These are phyloP conservation scores for Akebia trifoliata DNA, from an alignment of 164 flowering plant genomes.

Conservation along the genomic window DNA sequence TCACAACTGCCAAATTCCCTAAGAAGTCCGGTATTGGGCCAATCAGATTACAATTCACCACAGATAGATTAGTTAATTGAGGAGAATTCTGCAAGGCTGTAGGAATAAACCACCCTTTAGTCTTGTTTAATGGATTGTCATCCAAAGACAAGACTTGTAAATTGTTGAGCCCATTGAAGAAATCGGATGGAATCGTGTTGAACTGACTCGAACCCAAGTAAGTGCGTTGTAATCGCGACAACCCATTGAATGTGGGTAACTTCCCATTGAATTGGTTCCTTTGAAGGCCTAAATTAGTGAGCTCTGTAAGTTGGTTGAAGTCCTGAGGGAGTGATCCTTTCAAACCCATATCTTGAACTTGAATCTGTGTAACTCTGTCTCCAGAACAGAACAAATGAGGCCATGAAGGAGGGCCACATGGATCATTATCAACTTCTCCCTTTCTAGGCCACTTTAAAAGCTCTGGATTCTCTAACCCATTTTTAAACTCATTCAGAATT, in stretches of 20 bases:
- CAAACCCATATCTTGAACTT: slow-evolving; percentile 52
- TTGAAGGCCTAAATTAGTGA: slow-evolving; percentile 65
- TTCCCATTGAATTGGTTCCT: slow-evolving; percentile 53
- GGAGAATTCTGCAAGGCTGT: slow-evolving; percentile 33
- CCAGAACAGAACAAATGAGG: slow-evolving; percentile 55
- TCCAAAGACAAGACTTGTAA: slow-evolving; percentile 64
- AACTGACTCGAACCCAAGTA: slow-evolving; percentile 61
- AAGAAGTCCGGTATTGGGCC: slow-evolving; percentile 64
- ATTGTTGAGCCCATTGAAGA: slow-evolving; percentile 50
- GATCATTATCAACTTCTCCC: slow-evolving; percentile 61
- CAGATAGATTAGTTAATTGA: slow-evolving; percentile 53
- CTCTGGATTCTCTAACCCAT: slow-evolving; percentile 70
- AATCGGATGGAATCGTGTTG: slow-evolving; percentile 66
- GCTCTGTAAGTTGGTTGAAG: slow-evolving; percentile 53
- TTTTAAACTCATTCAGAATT: slow-evolving; percentile 50
- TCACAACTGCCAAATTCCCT: slow-evolving; percentile 40
- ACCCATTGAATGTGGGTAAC: slow-evolving; percentile 70
- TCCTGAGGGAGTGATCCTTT: slow-evolving; percentile 60
- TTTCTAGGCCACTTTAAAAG: slow-evolving; percentile 64
- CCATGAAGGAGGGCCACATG: slow-evolving; percentile 70
- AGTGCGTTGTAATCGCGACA: slow-evolving; percentile 49
- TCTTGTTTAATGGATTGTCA: slow-evolving; percentile 51
- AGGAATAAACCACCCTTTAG: slow-evolving; percentile 69
- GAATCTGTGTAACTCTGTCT: slow-evolving; percentile 69
- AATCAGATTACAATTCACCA: slow-evolving; percentile 37